Base-by-base conservation (phyloP, 495 filamentous ascomycete species). In the Penicillium coffeae region DNA sequence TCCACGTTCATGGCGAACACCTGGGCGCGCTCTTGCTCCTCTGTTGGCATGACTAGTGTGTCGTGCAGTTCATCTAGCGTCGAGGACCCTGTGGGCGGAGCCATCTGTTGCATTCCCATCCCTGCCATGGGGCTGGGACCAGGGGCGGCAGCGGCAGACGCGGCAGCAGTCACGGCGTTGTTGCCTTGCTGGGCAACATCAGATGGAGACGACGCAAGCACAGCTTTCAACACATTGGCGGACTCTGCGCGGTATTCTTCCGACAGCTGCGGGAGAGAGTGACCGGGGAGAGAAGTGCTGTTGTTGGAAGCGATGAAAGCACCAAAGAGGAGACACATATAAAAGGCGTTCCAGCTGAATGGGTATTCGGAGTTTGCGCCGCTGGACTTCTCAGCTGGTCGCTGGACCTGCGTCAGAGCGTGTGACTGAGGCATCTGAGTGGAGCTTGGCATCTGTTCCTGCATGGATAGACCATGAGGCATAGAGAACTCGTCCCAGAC, bases 231-330 rank as follows among this genome's bases (percentile, higher is more conserved):
- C 21, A 98, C 85, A 47, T 85, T 87, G 42, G 92, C 88, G 16
- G 91, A 95, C 46, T 94, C 94, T 49, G 87, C 88, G 48, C 90
- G 89, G 46, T 97, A 86, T 56, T 96, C 92, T 48, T 96, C 89
- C 15, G 93, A 89, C 55, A 98, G 83, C 52, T 85, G 85, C 22
- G 91, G 92, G 57, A 96, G 83, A 1, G 70, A 72, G 21, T 69
- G 70, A 37, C 82, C 55, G 57, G 84, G 54, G 59, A 85, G 60
- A 65, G 81, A 69, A 2, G 79, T 70, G n/a, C n/a, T n/a, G 43
- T 77, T 79, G 72, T 92, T 95, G 38, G 91, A 96, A 44, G 92
- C 90, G 51, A 97, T 90, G 66, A 95, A 96, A 42, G 93, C 93
- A 58, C 93, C 93, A 60, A 95, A 91, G 48, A 98, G 87, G 51